Conservation (phyloP, 352 stramenopile species). For the Globisporangium ultimum region DNA sequence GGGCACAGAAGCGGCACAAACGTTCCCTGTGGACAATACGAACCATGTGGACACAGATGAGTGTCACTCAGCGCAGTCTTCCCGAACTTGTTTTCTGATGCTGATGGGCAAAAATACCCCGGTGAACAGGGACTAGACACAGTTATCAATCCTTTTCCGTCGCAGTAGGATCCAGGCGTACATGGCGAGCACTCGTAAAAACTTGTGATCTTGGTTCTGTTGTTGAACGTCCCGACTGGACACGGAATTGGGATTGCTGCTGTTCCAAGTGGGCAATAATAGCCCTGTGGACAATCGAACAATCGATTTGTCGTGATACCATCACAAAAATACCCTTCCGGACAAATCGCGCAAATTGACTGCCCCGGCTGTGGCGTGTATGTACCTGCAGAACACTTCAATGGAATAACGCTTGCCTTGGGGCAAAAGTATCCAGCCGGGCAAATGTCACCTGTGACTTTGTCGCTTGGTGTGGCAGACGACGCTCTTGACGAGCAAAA, state of each 20-base stretch:
- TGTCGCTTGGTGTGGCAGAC: conserved; percentile 43
- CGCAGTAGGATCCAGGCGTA: conserved; percentile 42
- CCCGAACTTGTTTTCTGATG: conserved; percentile 39
- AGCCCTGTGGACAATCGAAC: conserved; percentile 37
- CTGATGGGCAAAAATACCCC: conserved; percentile 54
- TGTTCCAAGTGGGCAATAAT: conserved; percentile 48
- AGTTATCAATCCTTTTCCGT: conserved; percentile 17
- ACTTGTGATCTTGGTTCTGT: conserved; percentile 27
- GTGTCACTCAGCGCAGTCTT: conserved; percentile 30
- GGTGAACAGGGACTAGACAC: conserved; percentile 36
- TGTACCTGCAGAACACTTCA: conserved; percentile 41
- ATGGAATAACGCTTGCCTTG: conserved; percentile 34
- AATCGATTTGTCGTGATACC: conserved; percentile 37
- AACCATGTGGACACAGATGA: conserved; percentile 58
- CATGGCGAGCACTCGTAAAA: conserved; percentile 35
- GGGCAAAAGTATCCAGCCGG: conserved; percentile 62
- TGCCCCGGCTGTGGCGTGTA: conserved; percentile 31
- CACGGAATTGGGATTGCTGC: conserved; percentile 42
- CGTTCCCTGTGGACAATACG: conserved; percentile 77
- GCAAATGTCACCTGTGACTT: conserved; percentile 41
- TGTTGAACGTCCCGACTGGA: conserved; percentile 68
- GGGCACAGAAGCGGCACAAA: conserved; percentile 56
- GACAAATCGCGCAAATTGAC: conserved; percentile 34
- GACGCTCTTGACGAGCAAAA: conserved; percentile 68
- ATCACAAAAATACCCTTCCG: conserved; percentile 67